Evolutionary conservation across 2,329 filamentous ascomycete genomes (phyloP).

Genomic region (Didymella exigua): DNA sequence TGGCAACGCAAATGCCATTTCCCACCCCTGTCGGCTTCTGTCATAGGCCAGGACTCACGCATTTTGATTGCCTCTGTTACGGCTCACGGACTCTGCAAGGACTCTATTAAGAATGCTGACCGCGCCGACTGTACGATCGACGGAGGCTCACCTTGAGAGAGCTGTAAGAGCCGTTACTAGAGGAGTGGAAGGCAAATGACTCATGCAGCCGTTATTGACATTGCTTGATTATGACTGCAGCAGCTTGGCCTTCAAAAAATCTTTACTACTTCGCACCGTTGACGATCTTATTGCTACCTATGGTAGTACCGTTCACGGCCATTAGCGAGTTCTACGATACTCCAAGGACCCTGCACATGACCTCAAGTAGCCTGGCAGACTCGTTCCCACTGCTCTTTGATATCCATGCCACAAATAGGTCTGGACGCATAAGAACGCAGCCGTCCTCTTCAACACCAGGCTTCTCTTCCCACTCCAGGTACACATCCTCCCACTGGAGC

Average conservation of each 20-base stretch:
- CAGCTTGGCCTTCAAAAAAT: too few relatives aligned
- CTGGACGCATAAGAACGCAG: slow-evolving; percentile 63
- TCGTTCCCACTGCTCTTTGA: slow-evolving; percentile 8
- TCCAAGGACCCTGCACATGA: too few relatives aligned
- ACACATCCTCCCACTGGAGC: slow-evolving; percentile 67
- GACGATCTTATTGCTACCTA: too few relatives aligned
- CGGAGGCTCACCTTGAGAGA: neutral
- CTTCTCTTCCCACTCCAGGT: slow-evolving; percentile 63
- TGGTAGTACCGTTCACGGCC: too few relatives aligned
- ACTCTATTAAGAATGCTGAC: neutral
- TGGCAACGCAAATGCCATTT: neutral
- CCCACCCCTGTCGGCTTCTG: neutral
- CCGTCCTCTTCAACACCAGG: slow-evolving; percentile 64
- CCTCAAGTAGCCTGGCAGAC: too few relatives aligned
- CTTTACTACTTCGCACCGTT: too few relatives aligned
- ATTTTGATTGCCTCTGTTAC: neutral
- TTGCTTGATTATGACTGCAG: too few relatives aligned
- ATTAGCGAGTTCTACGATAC: too few relatives aligned
- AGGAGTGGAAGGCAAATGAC: too few relatives aligned
- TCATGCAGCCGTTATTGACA: too few relatives aligned
- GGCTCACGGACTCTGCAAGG: neutral
- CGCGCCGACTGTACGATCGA: neutral
- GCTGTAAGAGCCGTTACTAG: too few relatives aligned
- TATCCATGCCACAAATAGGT: slow-evolving; percentile 65
- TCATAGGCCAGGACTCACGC: neutral